phyloP scores from a whole-genome alignment of 202 grass and related monocot genomes.

The Schoenoplectus triqueter region DNA sequence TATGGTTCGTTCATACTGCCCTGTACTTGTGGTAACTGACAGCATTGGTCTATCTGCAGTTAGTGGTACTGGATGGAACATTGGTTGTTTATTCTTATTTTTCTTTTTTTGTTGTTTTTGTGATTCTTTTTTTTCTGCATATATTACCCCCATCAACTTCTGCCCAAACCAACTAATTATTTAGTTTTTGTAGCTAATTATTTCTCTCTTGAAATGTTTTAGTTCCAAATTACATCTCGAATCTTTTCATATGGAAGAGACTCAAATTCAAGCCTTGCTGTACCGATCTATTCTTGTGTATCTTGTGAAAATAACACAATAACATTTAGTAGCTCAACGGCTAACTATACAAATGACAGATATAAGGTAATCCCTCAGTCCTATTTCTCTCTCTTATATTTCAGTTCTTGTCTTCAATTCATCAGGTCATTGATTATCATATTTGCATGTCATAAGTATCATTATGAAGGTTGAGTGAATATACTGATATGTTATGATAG shows the following conservation, averaged over 20 bases:
- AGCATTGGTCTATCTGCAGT: neutral
- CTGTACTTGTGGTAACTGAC: neutral
- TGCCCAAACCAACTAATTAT: neutral
- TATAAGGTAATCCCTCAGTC: constrained; percentile 22
- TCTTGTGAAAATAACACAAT: neutral
- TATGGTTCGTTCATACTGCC: neutral
- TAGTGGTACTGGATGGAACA: neutral
- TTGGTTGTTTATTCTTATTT: neutral
- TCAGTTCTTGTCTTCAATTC: constrained; percentile 11
- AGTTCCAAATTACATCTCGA: constrained; percentile 18
- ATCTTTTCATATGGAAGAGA: constrained; percentile 3
- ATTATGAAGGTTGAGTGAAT: neutral
- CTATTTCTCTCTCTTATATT: neutral
- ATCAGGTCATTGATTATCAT: neutral
- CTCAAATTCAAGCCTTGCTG: constrained; percentile 18
- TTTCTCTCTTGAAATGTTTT: constrained; percentile 1
- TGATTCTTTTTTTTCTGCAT: neutral
- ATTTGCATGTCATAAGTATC: neutral
- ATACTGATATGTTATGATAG: neutral
- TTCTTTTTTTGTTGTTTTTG: neutral
- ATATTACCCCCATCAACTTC: neutral
- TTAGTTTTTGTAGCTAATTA: constrained; percentile 9
- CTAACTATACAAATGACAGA: constrained; percentile 26
- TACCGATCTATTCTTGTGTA: constrained; percentile 7
- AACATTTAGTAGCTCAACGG: neutral